Base-by-base conservation (phyloP, 164 flowering plant species). In the Magnolia officinalis region DNA sequence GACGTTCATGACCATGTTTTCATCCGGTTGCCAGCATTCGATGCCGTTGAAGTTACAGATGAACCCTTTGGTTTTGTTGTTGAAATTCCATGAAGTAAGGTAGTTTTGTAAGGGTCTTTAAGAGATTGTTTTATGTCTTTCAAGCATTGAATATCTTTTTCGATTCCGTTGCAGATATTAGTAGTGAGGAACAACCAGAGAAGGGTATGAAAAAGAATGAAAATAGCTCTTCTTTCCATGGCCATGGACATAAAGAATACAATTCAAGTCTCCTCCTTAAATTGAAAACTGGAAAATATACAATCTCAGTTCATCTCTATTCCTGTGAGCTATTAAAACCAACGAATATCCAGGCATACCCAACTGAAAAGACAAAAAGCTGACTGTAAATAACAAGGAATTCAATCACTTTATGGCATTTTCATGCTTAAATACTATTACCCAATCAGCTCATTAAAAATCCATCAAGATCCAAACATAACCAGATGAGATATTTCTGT, bases 11-110 rank as follows among this genome's bases (percentile, higher is more conserved):
- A 93, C 92, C 80, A 58, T 86, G 76, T 80, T 89, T 83, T 93
- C 96, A 37, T 88, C 82, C 0, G 86, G 85, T 74, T 93, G 96
- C 98, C 98, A 93, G 73, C 96, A 93, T 0, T 87, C 89, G 10
- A 93, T 76, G 45, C 98, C 98, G 9, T 23, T 52, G 79, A 90
- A 91, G 16, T 69, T 81, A 76, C 96, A 93, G 78, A 93, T 93
- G 76, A 78, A 87, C 0, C 96, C 96, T 71, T 86, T 88, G 2
- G 86, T 83, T 3, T 14, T 20, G 76, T 87, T 88, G 63, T 78
- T 64, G 64, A 92, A 91, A 65, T 82, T 73, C 95, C 97, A 92
- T 24, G 87, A 80, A 50, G 78, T 70, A 69, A 92, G 81, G 77
- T 73, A 77, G 26, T 72, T 66, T 72, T 66, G 2, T 26, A 26